These are phyloP conservation scores for Emmonsiellopsis sp. DNA, from an alignment of 2,329 filamentous ascomycete species.

Conservation along the genomic window DNA sequence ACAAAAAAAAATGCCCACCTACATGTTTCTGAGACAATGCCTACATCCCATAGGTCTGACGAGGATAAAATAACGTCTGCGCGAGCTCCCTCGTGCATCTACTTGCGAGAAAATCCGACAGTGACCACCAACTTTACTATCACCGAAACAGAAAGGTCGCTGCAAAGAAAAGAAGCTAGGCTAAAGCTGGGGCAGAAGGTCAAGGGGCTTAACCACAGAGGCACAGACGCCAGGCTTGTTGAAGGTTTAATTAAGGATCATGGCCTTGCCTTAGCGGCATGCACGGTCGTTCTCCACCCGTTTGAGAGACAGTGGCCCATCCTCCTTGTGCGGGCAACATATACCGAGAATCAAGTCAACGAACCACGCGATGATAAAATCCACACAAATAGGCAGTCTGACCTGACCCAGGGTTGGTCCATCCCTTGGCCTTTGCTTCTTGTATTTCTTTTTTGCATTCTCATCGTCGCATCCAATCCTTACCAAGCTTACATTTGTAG, in stretches of 20 bases:
- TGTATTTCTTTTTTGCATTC: too few species aligned
- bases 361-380: background rate
- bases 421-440: too few species aligned
- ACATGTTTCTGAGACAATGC: too few species aligned
- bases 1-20: background rate
- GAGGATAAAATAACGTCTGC: too few species aligned
- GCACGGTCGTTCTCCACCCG: conserved; percentile 1
- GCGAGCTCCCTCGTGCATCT: too few species aligned
- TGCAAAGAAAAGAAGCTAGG: background rate
- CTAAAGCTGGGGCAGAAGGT: background rate
- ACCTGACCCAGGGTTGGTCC: background rate
- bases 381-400: background rate
- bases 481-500: too few species aligned
- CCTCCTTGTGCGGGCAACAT: background rate
- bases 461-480: too few species aligned
- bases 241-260: conserved; percentile 33
- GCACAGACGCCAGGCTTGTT: background rate
- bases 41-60: too few species aligned
- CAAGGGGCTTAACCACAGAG: background rate
- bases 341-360: background rate
- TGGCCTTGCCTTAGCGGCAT: conserved; percentile 20
- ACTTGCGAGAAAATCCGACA: background rate
- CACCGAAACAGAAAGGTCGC: background rate
- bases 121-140: background rate
- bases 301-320: background rate